Evolutionary conservation across 805 yeast genomes (phyloP).

Genomic region (Wickerhamomyces xylosicus): DNA sequence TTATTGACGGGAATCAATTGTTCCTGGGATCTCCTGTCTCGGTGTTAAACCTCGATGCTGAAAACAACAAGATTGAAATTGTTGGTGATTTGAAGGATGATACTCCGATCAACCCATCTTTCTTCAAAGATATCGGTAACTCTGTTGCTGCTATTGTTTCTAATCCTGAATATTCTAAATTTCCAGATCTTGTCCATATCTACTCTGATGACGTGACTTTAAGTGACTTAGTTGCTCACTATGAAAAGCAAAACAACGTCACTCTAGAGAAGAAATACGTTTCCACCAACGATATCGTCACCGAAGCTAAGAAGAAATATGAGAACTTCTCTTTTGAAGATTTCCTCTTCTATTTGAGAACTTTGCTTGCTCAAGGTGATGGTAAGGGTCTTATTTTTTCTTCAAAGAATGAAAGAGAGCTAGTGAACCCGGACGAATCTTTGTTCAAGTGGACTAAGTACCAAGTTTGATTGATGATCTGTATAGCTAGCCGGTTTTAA

Average conservation of each 20-base stretch:
- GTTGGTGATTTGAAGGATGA: conserved; percentile 29
- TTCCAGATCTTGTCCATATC: conserved; percentile 36
- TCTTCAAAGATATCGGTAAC: conserved; percentile 32
- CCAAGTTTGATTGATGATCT: conserved; percentile 1
- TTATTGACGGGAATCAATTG: conserved; percentile 22
- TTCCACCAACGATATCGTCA: conserved; percentile 22
- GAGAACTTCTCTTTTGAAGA: conserved; percentile 22
- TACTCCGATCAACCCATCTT: conserved; percentile 25
- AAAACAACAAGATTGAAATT: conserved; percentile 23
- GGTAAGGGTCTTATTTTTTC: conserved; percentile 28
- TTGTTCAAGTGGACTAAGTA: conserved; percentile 34
- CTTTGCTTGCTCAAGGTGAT: conserved; percentile 26
- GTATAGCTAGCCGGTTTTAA: too few relatives aligned
- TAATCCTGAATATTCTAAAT: conserved; percentile 19
- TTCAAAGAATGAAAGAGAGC: conserved; percentile 26
- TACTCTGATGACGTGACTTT: conserved; percentile 30
- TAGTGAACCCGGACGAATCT: conserved; percentile 34
- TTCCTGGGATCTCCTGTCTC: conserved; percentile 18
- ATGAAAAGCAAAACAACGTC: conserved; percentile 29
- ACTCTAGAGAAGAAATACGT: conserved; percentile 23
- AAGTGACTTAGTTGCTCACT: conserved; percentile 27
- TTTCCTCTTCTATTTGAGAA: conserved; percentile 28
- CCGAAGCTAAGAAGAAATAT: conserved; percentile 21
- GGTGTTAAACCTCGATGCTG: conserved; percentile 28
- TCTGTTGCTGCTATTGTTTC: conserved; percentile 31